Evolutionary conservation across 2,329 filamentous ascomycete species (phyloP).

Genomic region (Calonectria pseudoreteaudii): DNA sequence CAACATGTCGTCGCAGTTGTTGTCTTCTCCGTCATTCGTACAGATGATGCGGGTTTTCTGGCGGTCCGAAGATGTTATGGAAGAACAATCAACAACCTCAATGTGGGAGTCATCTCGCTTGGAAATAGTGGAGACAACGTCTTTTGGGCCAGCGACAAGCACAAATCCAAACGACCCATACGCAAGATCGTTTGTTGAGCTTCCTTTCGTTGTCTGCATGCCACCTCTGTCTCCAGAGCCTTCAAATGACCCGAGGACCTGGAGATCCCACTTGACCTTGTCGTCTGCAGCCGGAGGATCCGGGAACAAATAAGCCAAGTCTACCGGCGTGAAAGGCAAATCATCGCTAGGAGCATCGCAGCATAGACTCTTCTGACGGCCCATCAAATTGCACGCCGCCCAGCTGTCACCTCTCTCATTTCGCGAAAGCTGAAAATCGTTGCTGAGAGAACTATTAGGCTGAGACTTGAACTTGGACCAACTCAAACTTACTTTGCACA

Average conservation of each 20-base stretch:
- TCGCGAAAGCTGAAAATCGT: background rate
- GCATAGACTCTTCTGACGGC: background rate
- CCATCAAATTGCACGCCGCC: background rate
- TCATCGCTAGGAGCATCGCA: background rate
- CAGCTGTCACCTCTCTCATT: background rate
- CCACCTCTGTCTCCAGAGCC: background rate
- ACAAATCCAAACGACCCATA: background rate
- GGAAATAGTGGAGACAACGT: background rate
- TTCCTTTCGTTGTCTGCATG: background rate
- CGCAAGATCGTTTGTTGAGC: background rate
- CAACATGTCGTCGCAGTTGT: constrained; percentile 3
- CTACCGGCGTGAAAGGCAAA: background rate
- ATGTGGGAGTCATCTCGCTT: constrained; percentile 13
- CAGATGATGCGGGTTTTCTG: background rate
- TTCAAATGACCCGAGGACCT: background rate
- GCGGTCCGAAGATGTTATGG: background rate
- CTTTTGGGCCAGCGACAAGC: background rate
- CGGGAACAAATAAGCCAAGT: background rate
- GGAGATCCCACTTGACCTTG: background rate
- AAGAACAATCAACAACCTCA: background rate
- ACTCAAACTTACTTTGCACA: background rate
- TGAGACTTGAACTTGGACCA: too few species aligned
- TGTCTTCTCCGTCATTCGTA: background rate
- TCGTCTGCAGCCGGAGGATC: background rate
- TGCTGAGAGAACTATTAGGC: background rate